These are phyloP conservation scores for Orbilia ellipsospora DNA, from an alignment of 2,329 filamentous ascomycete species.

Conservation along the genomic window DNA sequence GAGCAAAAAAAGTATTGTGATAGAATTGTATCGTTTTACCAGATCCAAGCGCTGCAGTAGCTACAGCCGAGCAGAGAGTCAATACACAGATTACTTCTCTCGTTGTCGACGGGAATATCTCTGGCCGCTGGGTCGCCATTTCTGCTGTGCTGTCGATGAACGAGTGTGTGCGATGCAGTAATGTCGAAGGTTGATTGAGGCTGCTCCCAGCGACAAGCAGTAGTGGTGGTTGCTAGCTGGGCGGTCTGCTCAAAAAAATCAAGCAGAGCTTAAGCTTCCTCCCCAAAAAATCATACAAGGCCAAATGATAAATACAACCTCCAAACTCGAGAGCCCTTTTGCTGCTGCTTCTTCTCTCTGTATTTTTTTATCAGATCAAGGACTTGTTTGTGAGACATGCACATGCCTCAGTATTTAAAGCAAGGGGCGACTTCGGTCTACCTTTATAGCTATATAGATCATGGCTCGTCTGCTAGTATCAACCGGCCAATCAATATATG, in stretches of 20 bases:
- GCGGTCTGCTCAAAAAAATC: neutral
- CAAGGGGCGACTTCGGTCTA: constrained; percentile 1
- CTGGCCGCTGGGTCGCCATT: constrained; percentile 42
- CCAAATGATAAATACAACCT: too few species aligned
- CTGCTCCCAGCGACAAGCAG: too few species aligned
- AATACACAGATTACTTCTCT: constrained; percentile 41
- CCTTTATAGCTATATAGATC: neutral
- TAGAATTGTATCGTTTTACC: constrained; percentile 8
- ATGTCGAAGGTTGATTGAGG: neutral
- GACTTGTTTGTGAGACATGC: neutral
- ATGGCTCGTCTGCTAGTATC: neutral
- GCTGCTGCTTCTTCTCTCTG: too few species aligned
- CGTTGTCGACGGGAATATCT: constrained; percentile 40
- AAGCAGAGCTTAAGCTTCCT: too few species aligned
- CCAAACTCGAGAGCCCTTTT: too few species aligned
- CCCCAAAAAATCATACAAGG: too few species aligned
- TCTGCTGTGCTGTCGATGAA: constrained; percentile 4
- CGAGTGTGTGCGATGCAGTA: neutral
- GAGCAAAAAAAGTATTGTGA: too few species aligned
- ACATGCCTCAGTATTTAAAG: neutral
- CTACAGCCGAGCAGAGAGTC: constrained; percentile 41
- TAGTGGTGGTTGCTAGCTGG: neutral
- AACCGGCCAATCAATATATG: too few species aligned
- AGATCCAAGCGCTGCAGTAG: constrained; percentile 34
- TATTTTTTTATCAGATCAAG: neutral